These are phyloP conservation scores for Theileria orientalis DNA, from an alignment of 169 alveolate genomes.

Conservation along the genomic window DNA sequence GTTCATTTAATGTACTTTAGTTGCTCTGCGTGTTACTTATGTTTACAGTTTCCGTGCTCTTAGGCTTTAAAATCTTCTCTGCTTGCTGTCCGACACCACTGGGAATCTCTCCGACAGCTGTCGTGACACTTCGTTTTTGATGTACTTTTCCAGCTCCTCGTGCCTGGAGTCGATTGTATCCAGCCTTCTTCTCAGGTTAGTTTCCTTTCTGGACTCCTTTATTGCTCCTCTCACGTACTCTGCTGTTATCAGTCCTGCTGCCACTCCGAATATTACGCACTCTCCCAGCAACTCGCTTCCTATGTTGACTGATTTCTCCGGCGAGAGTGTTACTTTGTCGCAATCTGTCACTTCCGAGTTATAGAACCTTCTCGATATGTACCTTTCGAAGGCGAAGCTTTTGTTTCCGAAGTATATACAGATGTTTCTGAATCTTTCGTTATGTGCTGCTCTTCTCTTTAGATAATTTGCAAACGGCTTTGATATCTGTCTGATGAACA, in stretches of 20 bases:
- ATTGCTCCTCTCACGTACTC: conserved; percentile 71
- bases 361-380: conserved; percentile 71
- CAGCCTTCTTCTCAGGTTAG: conserved; percentile 54
- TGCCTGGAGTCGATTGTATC: conserved; percentile 63
- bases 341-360: conserved; percentile 42
- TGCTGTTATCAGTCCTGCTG: conserved; percentile 70
- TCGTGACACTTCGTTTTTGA: conserved; percentile 67
- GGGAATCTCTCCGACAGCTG: conserved; percentile 50
- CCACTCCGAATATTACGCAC: conserved; percentile 64
- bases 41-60: background rate
- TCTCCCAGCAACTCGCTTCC: conserved; percentile 79
- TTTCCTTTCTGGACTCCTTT: conserved; percentile 75
- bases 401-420: conserved; percentile 74
- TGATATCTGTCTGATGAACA: conserved; percentile 74
- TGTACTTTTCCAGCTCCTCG: conserved; percentile 36
- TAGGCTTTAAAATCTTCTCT: conserved; percentile 12
- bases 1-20: background rate
- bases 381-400: conserved; percentile 74
- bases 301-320: conserved; percentile 71
- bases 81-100: background rate
- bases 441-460: conserved; percentile 70
- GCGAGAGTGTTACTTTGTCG: conserved; percentile 67
- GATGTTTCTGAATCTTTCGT: conserved; percentile 68
- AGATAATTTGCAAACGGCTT: conserved; percentile 75
- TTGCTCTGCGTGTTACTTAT: background rate